A percentile compares a stretch with the other conserved stretches of the same genome.
These are phyloP conservation scores for Vigna nakashimae DNA, from an alignment of 306 rosid genomes.

Conservation along the genomic window DNA sequence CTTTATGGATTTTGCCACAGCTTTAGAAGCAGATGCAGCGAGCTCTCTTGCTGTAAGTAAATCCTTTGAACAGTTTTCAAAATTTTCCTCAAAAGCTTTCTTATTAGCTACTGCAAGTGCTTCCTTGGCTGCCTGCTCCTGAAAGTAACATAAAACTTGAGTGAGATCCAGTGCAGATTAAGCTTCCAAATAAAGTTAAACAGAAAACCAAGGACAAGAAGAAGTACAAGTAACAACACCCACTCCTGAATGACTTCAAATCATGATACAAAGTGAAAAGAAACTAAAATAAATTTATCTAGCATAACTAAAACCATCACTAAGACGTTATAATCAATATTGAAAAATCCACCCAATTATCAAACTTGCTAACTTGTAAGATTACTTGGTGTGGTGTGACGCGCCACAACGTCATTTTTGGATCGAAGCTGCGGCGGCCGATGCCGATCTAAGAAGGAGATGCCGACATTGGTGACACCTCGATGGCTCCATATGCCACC, in stretches of 20 bases:
- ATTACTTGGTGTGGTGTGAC: neutral
- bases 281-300: neutral
- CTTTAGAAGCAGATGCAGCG: slow-evolving; percentile 53
- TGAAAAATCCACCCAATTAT: neutral
- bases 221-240: slow-evolving; percentile 16
- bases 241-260: slow-evolving; percentile 17
- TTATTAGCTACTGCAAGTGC: slow-evolving; percentile 56
- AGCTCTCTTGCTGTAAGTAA: slow-evolving; percentile 53
- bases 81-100: slow-evolving; percentile 57
- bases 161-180: slow-evolving; percentile 33
- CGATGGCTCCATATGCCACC: too few species aligned
- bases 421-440: too few species aligned
- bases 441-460: too few species aligned
- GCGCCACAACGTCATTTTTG: too few species aligned
- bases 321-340: slow-evolving; percentile 21
- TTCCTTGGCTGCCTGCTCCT: slow-evolving; percentile 81
- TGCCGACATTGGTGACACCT: too few species aligned
- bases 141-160: slow-evolving; percentile 18
- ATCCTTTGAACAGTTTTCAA: slow-evolving; percentile 51
- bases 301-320: neutral
- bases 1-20: slow-evolving; percentile 63
- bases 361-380: slow-evolving; percentile 14
- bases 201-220: slow-evolving; percentile 4
- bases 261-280: neutral
- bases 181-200: slow-evolving; percentile 25